phyloP scores from a whole-genome alignment of 2,329 filamentous ascomycete genomes.

The Calonectria pseudoreteaudii region DNA sequence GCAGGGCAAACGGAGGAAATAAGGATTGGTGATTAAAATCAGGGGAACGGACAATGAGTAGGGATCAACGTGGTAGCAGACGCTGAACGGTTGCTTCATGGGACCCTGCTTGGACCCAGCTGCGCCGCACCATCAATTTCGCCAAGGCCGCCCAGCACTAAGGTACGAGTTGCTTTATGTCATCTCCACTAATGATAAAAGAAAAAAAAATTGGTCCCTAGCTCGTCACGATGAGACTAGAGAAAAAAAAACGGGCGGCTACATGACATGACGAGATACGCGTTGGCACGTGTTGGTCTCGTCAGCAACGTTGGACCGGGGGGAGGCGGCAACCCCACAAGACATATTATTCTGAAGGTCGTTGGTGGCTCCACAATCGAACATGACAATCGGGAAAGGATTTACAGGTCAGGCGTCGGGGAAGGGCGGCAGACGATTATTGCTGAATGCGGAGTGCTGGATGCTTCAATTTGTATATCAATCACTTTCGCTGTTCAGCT shows the following conservation, averaged over 20 bases:
- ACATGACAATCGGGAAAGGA: not conserved
- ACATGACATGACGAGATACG: not conserved
- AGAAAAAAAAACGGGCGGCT: not conserved
- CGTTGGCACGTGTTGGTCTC: not conserved
- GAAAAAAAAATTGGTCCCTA: not conserved
- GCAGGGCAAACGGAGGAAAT: not conserved
- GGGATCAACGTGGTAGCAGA: not conserved
- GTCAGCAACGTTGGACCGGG: slow-evolving; percentile 14
- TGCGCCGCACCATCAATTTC: not conserved
- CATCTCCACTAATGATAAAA: not conserved
- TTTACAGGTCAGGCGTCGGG: slow-evolving; percentile 17
- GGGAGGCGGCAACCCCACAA: slow-evolving; percentile 30
- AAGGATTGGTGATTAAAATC: not conserved
- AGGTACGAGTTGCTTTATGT: no score
- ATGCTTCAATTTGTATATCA: slow-evolving; percentile 15
- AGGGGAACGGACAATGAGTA: not conserved
- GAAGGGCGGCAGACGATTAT: slow-evolving; percentile 18
- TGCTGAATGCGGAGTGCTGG: slow-evolving; percentile 8
- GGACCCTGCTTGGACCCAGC: not conserved
- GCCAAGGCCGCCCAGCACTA: not conserved
- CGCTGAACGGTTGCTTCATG: not conserved
- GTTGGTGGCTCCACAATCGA: slow-evolving; percentile 14
- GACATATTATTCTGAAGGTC: not conserved
- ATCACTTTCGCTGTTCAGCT: not conserved
- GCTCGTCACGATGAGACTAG: not conserved